Evolutionary conservation across 371 early-diverging fungal genomes (phyloP).

Genomic region (Paraphysoderma sedebokerense): DNA sequence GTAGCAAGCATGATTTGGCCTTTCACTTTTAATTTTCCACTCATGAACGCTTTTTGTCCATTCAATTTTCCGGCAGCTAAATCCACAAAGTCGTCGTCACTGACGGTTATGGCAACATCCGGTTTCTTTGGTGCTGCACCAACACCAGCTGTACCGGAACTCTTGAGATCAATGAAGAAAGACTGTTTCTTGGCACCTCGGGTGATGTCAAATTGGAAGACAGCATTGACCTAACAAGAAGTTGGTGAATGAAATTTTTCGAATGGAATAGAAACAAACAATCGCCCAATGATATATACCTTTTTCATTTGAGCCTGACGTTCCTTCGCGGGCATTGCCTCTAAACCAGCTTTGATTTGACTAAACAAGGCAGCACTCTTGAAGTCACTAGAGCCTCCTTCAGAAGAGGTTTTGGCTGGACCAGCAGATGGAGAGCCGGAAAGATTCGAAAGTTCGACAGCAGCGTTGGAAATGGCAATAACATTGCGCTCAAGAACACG

Average conservation of each 20-base stretch:
- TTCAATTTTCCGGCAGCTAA: conserved; percentile 64
- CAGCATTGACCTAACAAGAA: conserved; percentile 64
- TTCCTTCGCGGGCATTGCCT: not conserved
- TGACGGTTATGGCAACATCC: conserved; percentile 40
- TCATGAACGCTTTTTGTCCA: conserved; percentile 71
- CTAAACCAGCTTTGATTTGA: not conserved
- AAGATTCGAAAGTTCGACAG: conserved; percentile 41
- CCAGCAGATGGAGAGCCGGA: conserved; percentile 4
- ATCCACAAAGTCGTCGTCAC: conserved; percentile 68
- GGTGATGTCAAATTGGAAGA: conserved; percentile 65
- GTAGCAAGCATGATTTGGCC: conserved; percentile 23
- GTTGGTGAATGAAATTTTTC: no score
- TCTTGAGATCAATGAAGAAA: conserved; percentile 50
- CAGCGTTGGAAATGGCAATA: conserved; percentile 68
- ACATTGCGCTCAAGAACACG: conserved; percentile 80
- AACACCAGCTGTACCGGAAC: conserved; percentile 12
- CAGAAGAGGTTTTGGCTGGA: conserved; percentile 3
- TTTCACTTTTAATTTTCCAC: conserved; percentile 72
- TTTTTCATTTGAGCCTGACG: not conserved
- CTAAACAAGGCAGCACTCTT: not conserved
- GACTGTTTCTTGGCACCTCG: conserved; percentile 18
- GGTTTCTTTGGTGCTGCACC: conserved; percentile 18
- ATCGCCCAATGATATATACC: no score
- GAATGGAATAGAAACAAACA: no score
- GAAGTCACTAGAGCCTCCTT: no score